phyloP scores from a whole-genome alignment of 176 grass and related monocot species.

The Chloris gayana region DNA sequence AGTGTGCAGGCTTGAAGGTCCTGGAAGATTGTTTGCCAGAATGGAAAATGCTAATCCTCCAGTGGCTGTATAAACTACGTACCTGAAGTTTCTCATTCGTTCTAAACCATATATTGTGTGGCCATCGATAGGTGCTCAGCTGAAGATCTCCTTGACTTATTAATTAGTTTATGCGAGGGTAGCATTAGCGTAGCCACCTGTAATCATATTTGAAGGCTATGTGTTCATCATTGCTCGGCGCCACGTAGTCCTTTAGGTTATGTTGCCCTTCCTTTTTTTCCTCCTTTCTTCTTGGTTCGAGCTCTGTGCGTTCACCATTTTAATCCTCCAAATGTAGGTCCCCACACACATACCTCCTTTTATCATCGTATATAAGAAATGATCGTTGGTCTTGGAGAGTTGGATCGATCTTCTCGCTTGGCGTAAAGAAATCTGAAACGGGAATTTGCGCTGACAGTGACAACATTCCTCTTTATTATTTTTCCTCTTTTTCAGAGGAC shows the following conservation, averaged over 20 bases:
- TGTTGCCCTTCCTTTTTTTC: background rate
- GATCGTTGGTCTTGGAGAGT: background rate
- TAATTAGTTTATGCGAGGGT: constrained; percentile 13
- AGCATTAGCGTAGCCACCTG: constrained; percentile 36
- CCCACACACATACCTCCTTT: too few species aligned
- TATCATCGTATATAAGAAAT: too few species aligned
- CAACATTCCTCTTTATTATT: too few species aligned
- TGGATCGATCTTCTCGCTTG: background rate
- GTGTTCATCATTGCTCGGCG: background rate
- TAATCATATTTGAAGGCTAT: constrained; percentile 7
- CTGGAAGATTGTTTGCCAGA: background rate
- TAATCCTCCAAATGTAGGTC: background rate
- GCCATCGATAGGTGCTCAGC: background rate
- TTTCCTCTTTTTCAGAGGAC: too few species aligned
- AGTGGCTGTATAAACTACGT: background rate
- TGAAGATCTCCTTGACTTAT: constrained; percentile 17
- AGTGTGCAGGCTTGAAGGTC: background rate
- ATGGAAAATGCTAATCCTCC: background rate
- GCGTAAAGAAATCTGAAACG: background rate
- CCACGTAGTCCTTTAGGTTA: background rate
- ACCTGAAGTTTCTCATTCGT: constrained; percentile 11
- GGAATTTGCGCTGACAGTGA: too few species aligned
- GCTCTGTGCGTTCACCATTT: background rate
- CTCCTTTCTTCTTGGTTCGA: background rate
- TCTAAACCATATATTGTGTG: constrained; percentile 5